Conservation (phyloP, 306 rosid genomes). For the Hippophae rhamnoides region DNA sequence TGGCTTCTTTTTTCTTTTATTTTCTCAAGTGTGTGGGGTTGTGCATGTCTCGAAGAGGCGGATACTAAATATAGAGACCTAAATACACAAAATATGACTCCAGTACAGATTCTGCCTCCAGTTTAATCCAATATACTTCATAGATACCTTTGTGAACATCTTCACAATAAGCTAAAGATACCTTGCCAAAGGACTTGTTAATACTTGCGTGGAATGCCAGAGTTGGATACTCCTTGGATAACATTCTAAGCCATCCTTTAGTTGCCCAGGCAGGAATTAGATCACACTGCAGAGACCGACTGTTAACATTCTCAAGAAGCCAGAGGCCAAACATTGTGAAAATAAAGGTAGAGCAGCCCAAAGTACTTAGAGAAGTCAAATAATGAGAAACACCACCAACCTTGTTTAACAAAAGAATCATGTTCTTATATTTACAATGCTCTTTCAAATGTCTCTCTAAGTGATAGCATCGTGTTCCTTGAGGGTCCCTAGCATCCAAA, state of each 20-base stretch:
- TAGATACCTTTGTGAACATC: neutral
- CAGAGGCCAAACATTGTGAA: neutral
- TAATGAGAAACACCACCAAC: slow-evolving; percentile 19
- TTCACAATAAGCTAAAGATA: slow-evolving; percentile 12
- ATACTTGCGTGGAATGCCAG: slow-evolving; percentile 93
- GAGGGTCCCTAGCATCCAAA: slow-evolving; percentile 91
- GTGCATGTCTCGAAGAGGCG: too few relatives aligned
- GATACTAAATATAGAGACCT: too few relatives aligned
- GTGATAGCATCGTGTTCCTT: slow-evolving; percentile 90
- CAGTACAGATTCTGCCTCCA: too few relatives aligned
- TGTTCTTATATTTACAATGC: slow-evolving; percentile 79
- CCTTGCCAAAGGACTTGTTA: slow-evolving; percentile 96
- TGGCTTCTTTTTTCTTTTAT: too few relatives aligned
- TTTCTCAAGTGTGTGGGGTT: too few relatives aligned
- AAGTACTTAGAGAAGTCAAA: slow-evolving; percentile 3
- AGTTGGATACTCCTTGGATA: slow-evolving; percentile 80
- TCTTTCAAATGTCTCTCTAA: slow-evolving; percentile 91
- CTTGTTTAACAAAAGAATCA: slow-evolving; percentile 86
- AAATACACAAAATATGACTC: too few relatives aligned
- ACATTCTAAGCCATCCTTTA: slow-evolving; percentile 80
- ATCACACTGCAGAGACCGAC: slow-evolving; percentile 53
- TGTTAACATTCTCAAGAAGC: neutral
- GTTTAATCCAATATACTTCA: too few relatives aligned
- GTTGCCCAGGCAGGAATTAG: slow-evolving; percentile 93
- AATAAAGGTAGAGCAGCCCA: neutral